phyloP scores from a whole-genome alignment of 495 filamentous ascomycete genomes.

The Chlorociboria aeruginascens region DNA sequence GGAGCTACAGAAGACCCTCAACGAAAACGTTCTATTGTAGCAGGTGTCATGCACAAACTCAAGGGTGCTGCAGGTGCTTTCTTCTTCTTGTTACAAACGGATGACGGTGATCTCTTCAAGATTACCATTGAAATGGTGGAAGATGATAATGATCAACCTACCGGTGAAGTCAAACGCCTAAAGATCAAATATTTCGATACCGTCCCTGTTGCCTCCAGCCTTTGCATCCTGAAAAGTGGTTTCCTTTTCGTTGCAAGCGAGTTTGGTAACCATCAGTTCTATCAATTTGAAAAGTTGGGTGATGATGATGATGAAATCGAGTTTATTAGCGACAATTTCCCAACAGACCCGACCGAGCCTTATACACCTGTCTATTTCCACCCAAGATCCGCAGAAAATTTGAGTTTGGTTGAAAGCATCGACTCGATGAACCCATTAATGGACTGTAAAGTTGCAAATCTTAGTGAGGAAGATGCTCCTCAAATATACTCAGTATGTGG shows the following conservation, averaged over 20 bases:
- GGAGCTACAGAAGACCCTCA: conserved; percentile 87
- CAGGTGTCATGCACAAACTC: conserved; percentile 94
- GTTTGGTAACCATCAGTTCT: conserved; percentile 86
- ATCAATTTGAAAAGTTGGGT: conserved; percentile 96
- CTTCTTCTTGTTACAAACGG: conserved; percentile 91
- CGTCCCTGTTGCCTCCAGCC: conserved; percentile 70
- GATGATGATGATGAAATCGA: conserved; percentile 86
- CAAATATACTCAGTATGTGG: conserved; percentile 93
- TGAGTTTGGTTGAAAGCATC: conserved; percentile 75
- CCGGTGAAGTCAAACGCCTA: conserved; percentile 65
- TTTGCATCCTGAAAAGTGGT: conserved; percentile 90
- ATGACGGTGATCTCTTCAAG: conserved; percentile 97
- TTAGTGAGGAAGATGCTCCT: conserved; percentile 83
- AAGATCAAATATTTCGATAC: conserved; percentile 99
- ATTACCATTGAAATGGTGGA: conserved; percentile 84
- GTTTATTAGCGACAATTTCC: conserved; percentile 72
- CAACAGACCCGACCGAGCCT: conserved; percentile 53
- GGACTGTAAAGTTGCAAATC: conserved; percentile 80
- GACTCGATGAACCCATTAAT: conserved; percentile 83
- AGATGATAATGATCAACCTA: conserved; percentile 64
- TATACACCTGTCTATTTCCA: conserved; percentile 76
- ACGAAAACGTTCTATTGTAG: conserved; percentile 71
- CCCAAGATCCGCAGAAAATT: conserved; percentile 64
- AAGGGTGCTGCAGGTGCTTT: conserved; percentile 72
- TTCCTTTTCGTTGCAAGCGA: conserved; percentile 91